Conservation (phyloP, 1,284 basidiomycete species). For the Filobasidium uniguttulatum region DNA sequence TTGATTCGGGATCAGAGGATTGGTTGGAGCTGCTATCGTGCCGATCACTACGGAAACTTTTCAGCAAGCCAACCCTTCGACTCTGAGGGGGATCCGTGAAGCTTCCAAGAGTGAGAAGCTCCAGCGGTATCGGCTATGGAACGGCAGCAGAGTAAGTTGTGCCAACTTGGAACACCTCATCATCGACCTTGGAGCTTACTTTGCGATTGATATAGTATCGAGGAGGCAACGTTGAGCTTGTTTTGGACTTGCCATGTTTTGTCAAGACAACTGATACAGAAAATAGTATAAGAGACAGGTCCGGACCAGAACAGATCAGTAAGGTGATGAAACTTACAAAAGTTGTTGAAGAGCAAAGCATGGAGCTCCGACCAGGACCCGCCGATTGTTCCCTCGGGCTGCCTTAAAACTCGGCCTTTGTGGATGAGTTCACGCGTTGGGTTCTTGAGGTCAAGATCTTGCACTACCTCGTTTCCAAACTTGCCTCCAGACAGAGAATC, state of each 20-base stretch:
- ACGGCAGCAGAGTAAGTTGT: background rate
- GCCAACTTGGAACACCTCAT: background rate
- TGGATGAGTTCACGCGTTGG: conserved; percentile 70
- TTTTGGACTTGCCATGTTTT: conserved; percentile 60
- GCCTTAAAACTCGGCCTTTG: conserved; percentile 63
- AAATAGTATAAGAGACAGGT: background rate
- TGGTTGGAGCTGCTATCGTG: conserved; percentile 14
- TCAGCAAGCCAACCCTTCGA: conserved; percentile 22
- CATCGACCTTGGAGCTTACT: conserved; percentile 40
- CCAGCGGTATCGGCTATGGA: conserved; percentile 68
- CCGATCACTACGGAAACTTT: conserved; percentile 26
- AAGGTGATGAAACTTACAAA: conserved; percentile 63
- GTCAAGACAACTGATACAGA: conserved; percentile 64
- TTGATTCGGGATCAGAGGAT: conserved; percentile 42
- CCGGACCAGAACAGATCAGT: background rate
- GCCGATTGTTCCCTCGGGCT: conserved; percentile 68
- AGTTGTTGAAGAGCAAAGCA: conserved; percentile 83
- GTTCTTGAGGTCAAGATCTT: conserved; percentile 73
- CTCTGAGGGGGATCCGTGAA: conserved; percentile 46
- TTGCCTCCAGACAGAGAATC: conserved; percentile 49
- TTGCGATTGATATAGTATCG: conserved; percentile 48
- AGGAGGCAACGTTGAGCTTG: conserved; percentile 45
- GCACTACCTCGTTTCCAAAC: conserved; percentile 38
- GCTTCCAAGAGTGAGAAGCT: conserved; percentile 63
- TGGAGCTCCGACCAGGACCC: conserved; percentile 73